Conservation (phyloP, 2,329 filamentous ascomycete genomes). For the Fusarium devonianum region DNA sequence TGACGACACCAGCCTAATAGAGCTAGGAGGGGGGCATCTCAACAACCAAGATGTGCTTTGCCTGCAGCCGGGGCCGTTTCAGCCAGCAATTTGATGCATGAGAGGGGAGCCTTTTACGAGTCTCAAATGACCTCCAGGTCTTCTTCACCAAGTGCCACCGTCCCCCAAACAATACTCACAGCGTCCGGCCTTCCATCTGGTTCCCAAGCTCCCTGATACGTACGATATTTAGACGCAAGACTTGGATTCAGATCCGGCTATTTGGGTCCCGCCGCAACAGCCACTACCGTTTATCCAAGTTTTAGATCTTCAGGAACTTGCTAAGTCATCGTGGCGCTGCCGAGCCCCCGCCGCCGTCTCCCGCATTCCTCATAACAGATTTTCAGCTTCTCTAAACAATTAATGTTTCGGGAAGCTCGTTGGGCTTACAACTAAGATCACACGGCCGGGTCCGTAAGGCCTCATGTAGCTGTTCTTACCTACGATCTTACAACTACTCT, state of each 20-base stretch:
- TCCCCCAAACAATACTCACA: no score
- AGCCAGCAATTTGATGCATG: constrained; percentile 7
- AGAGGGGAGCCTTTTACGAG: not conserved
- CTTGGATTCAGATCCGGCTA: constrained; percentile 20
- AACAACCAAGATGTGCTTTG: constrained; percentile 9
- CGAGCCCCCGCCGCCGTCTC: constrained; percentile 19
- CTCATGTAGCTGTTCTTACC: no score
- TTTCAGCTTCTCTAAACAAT: constrained; percentile 25
- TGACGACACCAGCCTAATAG: constrained; percentile 35
- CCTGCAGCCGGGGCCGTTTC: constrained; percentile 15
- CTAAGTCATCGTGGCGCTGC: constrained; percentile 29
- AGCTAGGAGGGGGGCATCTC: constrained; percentile 9
- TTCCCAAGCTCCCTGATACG: no score
- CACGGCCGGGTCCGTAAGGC: no score
- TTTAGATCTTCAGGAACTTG: constrained; percentile 13
- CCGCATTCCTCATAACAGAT: constrained; percentile 16
- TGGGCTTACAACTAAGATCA: constrained; percentile 16
- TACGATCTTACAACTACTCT: no score
- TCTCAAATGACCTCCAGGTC: no score
- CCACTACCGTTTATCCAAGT: constrained; percentile 7
- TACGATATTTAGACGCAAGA: constrained; percentile 7
- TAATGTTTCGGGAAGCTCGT: constrained; percentile 14
- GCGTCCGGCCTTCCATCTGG: no score
- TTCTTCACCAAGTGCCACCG: no score
- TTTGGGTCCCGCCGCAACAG: constrained; percentile 21